Base-by-base conservation (phyloP, 306 rosid species). In the Trifolium fragiferum region DNA sequence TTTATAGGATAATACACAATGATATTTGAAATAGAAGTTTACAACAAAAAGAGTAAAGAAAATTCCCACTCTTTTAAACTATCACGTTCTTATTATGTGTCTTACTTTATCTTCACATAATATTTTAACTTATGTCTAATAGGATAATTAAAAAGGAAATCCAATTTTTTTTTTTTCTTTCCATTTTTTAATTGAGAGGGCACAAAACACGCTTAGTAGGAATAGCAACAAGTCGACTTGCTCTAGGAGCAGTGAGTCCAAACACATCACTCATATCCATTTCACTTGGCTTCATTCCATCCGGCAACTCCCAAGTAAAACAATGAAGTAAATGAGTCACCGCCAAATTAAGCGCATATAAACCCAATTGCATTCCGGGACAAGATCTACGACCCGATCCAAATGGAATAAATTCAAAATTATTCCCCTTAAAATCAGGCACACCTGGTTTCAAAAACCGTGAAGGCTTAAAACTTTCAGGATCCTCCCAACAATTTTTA, bases 331-430 rank as follows among this genome's bases (percentile, higher is more conserved):
- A 81, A 81, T 93, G 90, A 3, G 86, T 87, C 79, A 93, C 92
- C 0, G 96, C 81, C 88, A 87, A 33, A 66, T 93, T 96, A 23
- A 93, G 84, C 33, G 96, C 85, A 58, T 87, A 90, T 0, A 93
- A 84, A 19, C 96, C 98, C 12, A 93, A 81, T 40, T 86, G 92
- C 98, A 93, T 93, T 0, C 98, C 98, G 0, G 98, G 98, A 80
- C 98, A 93, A 0, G 98, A 93, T 80, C 98, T 79, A 1, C 98
- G 89, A 68, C 98, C 98, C 55, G 97, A 93, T 49, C 98, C 98
- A 66, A 93, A 93, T 0, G 98, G 98, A 3, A 93, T 81, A 70
- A 90, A 93, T 89, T 93, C 97, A 37, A 93, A 93, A 81, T 90
- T 84, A 27, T 82, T 86, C 0, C 98, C 98, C 35, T 93, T 93